Evolutionary conservation across 139 green algal genomes (phyloP).

Genomic region (Micractinium conductrix): DNA sequence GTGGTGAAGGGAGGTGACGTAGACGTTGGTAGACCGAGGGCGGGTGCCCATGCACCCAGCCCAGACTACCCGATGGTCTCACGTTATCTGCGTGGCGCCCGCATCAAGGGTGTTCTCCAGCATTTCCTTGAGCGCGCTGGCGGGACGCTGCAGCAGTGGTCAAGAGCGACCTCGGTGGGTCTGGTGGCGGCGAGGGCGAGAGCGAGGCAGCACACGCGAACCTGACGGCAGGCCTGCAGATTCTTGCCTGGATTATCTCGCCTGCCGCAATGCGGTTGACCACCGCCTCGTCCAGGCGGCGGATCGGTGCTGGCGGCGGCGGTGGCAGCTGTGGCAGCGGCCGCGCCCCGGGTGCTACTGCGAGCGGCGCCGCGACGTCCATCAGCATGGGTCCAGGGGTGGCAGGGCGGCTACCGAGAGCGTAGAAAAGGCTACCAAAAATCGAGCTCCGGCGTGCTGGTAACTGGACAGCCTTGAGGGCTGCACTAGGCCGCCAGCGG

Average conservation of each 20-base stretch:
- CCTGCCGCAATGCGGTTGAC: constrained; percentile 97
- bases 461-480: no score
- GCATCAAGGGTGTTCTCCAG: constrained; percentile 98
- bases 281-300: constrained; percentile 74
- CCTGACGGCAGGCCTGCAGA: not conserved
- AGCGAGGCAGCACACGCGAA: not conserved
- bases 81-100: constrained; percentile 47
- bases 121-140: constrained; percentile 95
- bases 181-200: not conserved
- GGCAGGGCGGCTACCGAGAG: no score
- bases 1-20: not conserved
- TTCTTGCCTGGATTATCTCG: constrained; percentile 85
- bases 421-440: no score
- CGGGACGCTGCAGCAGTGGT: constrained; percentile 68
- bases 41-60: no score
- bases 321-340: no score
- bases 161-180: not conserved
- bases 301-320: no score
- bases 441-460: no score
- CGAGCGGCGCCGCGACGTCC: no score
- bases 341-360: no score
- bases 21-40: no score
- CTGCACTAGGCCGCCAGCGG: no score
- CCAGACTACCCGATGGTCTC: not conserved
- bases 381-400: no score